Base-by-base conservation (phyloP, 495 filamentous ascomycete species). In the Hyaloscypha hepaticicola region DNA sequence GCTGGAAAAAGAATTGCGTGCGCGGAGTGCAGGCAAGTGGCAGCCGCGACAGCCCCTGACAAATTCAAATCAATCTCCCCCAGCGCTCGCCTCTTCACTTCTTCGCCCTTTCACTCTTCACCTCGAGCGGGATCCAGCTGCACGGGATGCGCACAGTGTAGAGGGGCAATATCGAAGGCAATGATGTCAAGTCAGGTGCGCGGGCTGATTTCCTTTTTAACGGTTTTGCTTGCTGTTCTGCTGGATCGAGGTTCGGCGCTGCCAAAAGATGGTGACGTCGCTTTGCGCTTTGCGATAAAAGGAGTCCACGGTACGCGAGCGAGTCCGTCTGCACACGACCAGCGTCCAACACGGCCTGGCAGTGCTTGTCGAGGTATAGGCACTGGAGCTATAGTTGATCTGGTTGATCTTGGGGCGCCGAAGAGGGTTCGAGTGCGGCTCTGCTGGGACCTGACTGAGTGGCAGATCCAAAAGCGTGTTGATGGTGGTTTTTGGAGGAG, bases 31-130 rank as follows among this genome's bases (percentile, higher is more conserved):
- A 27, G 41, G 53, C 22, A 58, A 53, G 34, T 53, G 34, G 61
- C 61, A 50, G 58, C 61, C 11, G 25, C 14, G n/a, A 24, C 52
- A 50, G 61, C 61, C 61, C 61, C 61, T 64, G 61, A 64, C 61
- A 64, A 58, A 64, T 64, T 48, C 59, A 58, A 64, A 49, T 57
- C 59, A 61, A 33, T 61, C 22, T 33, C 50, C 50, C n/a, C 50
- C 50, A 53, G 50, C 25, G 22, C 50, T 53, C 7, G 3, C 38
- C n/a, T n/a, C n/a, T n/a, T n/a, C n/a, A n/a, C 50, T 53, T 8
- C 22, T 21, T 53, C 50, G 9, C 50, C 22, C 50, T 45, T 19
- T 45, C 38, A 8, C 38, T 45, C 25, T 53, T 53, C 25, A 25
- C 0, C 25, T 24, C 50, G 25, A 53, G 38, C 38, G 38, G 14